phyloP scores from a whole-genome alignment of 2,329 filamentous ascomycete genomes.

The Trichoderma sp. region DNA sequence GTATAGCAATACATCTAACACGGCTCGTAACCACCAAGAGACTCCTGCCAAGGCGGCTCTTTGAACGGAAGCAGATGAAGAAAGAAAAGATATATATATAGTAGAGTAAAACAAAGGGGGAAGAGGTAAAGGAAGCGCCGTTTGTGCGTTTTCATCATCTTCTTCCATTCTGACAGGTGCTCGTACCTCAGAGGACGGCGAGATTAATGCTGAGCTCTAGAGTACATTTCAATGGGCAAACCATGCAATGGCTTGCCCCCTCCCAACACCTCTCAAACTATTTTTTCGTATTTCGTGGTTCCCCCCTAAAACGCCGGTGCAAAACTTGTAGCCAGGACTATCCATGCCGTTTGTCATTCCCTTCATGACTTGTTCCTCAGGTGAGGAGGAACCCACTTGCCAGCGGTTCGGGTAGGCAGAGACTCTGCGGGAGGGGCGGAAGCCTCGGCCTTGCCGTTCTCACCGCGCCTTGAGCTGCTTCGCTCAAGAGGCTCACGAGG shows the following conservation, averaged over 20 bases:
- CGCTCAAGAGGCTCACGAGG: slow-evolving; percentile 49
- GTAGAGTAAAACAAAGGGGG: slow-evolving; percentile 3
- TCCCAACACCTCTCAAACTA: slow-evolving; percentile 35
- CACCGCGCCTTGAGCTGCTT: slow-evolving; percentile 47
- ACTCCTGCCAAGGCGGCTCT: not conserved
- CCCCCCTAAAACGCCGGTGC: slow-evolving; percentile 44
- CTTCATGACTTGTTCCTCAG: slow-evolving; percentile 41
- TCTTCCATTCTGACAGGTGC: slow-evolving; percentile 37
- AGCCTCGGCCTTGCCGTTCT: slow-evolving; percentile 46
- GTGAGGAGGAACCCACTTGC: slow-evolving; percentile 62
- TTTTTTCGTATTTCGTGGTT: slow-evolving; percentile 20
- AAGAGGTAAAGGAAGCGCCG: not conserved
- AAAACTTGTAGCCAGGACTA: slow-evolving; percentile 33
- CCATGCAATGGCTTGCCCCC: slow-evolving; percentile 29
- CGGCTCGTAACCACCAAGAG: slow-evolving; percentile 3
- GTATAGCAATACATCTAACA: slow-evolving; percentile 15
- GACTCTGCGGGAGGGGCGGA: slow-evolving; percentile 51
- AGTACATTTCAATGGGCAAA: slow-evolving; percentile 41
- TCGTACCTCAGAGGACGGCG: slow-evolving; percentile 38
- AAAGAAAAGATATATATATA: not conserved
- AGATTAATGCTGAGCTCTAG: slow-evolving; percentile 43
- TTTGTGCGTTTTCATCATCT: slow-evolving; percentile 26
- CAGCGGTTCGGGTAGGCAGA: slow-evolving; percentile 55
- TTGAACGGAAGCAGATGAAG: slow-evolving; percentile 1
- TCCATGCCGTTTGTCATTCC: slow-evolving; percentile 25